These are phyloP conservation scores for Lobosporangium transversale DNA, from an alignment of 192 early-diverging fungal species.

Conservation along the genomic window DNA sequence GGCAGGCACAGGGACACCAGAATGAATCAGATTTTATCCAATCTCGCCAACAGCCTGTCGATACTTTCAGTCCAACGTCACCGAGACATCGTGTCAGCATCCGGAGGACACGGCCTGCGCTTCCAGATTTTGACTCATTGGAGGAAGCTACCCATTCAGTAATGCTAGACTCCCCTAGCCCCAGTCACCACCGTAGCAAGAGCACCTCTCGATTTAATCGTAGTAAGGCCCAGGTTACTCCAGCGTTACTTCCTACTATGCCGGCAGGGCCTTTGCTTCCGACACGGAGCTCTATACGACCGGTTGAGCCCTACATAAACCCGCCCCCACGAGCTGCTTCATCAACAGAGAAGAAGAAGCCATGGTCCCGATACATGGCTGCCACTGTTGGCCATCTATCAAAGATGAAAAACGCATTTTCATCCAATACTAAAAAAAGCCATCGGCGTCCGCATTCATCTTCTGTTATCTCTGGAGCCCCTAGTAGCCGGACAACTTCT, in stretches of 20 bases:
- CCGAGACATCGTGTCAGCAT: not conserved
- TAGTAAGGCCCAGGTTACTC: too few species aligned
- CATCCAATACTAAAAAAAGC: slow-evolving; percentile 1
- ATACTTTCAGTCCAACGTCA: slow-evolving; percentile 1
- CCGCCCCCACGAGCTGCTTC: slow-evolving; percentile 15
- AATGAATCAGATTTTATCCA: not conserved
- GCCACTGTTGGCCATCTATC: slow-evolving; percentile 31
- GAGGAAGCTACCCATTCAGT: not conserved
- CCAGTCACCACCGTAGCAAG: not conserved
- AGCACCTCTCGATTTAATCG: too few species aligned
- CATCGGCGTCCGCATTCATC: slow-evolving; percentile 6
- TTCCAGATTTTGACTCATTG: slow-evolving; percentile 9
- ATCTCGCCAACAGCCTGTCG: not conserved
- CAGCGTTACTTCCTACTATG: too few species aligned
- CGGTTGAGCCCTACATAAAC: slow-evolving; percentile 43
- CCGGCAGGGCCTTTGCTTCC: not conserved
- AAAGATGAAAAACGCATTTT: slow-evolving; percentile 34
- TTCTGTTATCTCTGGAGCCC: not conserved
- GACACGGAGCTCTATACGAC: slow-evolving; percentile 6
- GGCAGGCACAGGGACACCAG: not conserved
- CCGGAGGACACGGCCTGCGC: not conserved
- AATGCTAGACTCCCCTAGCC: not conserved
- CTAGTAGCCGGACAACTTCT: not conserved
- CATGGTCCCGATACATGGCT: slow-evolving; percentile 33
- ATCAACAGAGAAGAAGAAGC: slow-evolving; percentile 21